Conservation (phyloP, 331 rosid species). For the Ulmus americana region DNA sequence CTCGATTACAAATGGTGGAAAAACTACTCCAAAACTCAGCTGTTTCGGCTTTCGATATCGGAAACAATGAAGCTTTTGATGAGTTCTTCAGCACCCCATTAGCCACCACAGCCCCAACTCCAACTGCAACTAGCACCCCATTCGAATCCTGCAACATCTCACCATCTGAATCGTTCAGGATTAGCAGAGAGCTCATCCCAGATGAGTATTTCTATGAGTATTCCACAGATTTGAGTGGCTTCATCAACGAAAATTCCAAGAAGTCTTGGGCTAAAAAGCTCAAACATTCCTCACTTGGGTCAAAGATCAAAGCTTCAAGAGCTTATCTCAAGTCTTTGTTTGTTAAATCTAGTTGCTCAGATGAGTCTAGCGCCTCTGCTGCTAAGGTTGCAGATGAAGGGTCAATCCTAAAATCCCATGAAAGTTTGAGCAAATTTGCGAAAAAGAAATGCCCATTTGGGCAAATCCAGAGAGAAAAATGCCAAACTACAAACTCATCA, state of each 20-base stretch:
- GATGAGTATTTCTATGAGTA: slow-evolving; percentile 49
- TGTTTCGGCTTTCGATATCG: slow-evolving; percentile 17
- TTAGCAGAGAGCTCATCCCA: slow-evolving; percentile 62
- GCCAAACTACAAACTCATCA: slow-evolving; percentile 33
- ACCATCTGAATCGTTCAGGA: slow-evolving; percentile 69
- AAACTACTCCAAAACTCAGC: slow-evolving; percentile 49
- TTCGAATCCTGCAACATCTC: slow-evolving; percentile 82
- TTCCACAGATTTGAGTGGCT: slow-evolving; percentile 28
- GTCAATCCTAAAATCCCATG: slow-evolving; percentile 53
- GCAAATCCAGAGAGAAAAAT: slow-evolving; percentile 48
- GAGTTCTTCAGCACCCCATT: slow-evolving; percentile 76
- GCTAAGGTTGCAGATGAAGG: slow-evolving; percentile 60
- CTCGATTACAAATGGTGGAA: slow-evolving; percentile 79
- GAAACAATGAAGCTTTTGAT: slow-evolving; percentile 36
- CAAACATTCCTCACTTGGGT: slow-evolving; percentile 56
- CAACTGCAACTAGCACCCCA: slow-evolving; percentile 56
- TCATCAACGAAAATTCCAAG: slow-evolving; percentile 37
- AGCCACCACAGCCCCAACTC: slow-evolving; percentile 60
- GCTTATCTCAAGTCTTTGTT: slow-evolving; percentile 77
- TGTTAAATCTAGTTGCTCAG: slow-evolving; percentile 70
- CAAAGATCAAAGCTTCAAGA: slow-evolving; percentile 77
- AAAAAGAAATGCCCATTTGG: slow-evolving; percentile 56
- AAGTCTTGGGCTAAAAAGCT: slow-evolving; percentile 76
- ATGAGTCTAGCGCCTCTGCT: slow-evolving; percentile 60
- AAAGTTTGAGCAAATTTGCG: slow-evolving; percentile 27